phyloP scores from a whole-genome alignment of 441 rosid genomes.

The Cnidoscolus chayamansa region DNA sequence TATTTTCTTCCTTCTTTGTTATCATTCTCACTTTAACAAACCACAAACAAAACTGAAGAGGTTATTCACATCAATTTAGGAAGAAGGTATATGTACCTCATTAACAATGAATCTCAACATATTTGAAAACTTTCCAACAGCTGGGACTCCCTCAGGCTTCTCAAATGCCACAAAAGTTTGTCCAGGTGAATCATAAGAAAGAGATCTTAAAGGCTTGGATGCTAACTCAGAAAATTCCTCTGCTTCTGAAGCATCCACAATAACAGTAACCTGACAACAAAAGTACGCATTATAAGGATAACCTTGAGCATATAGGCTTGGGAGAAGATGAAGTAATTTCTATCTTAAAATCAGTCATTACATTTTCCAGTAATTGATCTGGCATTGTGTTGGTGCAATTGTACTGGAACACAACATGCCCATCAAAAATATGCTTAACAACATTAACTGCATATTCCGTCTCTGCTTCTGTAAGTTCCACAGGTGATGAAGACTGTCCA shows the following conservation, averaged over 20 bases:
- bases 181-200: constrained; percentile 91
- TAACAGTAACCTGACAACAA: constrained; percentile 63
- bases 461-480: constrained; percentile 98
- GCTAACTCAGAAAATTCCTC: constrained; percentile 66
- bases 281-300: constrained; percentile 20
- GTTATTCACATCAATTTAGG: not conserved
- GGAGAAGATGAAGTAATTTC: constrained; percentile 5
- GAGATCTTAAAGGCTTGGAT: constrained; percentile 69
- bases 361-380: constrained; percentile 90
- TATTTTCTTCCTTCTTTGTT: too few species aligned
- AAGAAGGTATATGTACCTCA: constrained; percentile 50
- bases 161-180: constrained; percentile 84
- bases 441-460: constrained; percentile 96
- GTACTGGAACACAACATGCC: constrained; percentile 87
- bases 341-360: constrained; percentile 34
- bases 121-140: constrained; percentile 87
- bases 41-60: not conserved
- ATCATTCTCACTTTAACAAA: too few species aligned
- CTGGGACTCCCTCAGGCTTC: constrained; percentile 78
- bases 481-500: constrained; percentile 75
- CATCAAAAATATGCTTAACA: constrained; percentile 84
- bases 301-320: constrained; percentile 3
- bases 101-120: constrained; percentile 76
- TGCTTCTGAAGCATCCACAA: constrained; percentile 89
- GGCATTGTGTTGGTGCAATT: constrained; percentile 95